Percentiles rank a stretch among this genome's conserved stretches.
Evolutionary conservation across 169 alveolate genomes (phyloP).

Genomic region (Cyclospora cayetanensis): DNA sequence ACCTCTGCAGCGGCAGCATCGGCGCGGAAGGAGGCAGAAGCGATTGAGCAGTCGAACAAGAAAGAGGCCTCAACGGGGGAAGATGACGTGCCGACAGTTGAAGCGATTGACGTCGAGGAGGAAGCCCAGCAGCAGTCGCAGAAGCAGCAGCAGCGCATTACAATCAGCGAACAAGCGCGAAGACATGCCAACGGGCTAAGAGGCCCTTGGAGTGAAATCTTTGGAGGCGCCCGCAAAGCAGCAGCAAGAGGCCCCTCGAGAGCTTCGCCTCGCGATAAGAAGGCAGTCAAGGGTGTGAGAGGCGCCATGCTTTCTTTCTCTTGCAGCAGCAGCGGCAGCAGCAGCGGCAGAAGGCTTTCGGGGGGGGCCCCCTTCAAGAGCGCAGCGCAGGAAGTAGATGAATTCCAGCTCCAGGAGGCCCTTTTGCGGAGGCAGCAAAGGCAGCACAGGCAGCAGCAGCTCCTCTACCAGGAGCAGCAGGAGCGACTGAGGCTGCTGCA

Average conservation of each 20-base stretch:
- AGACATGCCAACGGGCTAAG: background rate
- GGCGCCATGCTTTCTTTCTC: background rate
- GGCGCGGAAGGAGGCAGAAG: background rate
- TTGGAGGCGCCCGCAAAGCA: background rate
- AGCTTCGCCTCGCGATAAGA: conserved; percentile 21
- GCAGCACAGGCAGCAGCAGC: conserved; percentile 39
- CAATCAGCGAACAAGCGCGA: too few species aligned
- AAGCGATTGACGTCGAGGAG: conserved; percentile 2
- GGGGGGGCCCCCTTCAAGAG: background rate
- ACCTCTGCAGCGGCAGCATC: conserved; percentile 7
- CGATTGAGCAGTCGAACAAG: background rate
- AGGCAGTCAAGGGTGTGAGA: background rate
- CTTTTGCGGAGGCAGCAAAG: background rate
- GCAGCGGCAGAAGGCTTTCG: background rate
- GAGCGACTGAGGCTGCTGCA: background rate
- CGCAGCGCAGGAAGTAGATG: background rate
- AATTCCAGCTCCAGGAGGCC: background rate
- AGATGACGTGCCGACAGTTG: background rate
- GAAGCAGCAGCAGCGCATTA: too few species aligned
- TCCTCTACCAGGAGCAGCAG: background rate
- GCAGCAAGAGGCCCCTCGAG: background rate
- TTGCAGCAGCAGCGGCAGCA: conserved; percentile 4
- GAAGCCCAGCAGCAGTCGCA: background rate
- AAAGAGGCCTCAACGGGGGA: background rate
- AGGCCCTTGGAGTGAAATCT: conserved; percentile 11